Percentiles rank a stretch among this genome's conserved stretches.
These are phyloP conservation scores for Melanopsichium pennsylvanicum DNA, from an alignment of 1,284 basidiomycete species.

Conservation along the genomic window DNA sequence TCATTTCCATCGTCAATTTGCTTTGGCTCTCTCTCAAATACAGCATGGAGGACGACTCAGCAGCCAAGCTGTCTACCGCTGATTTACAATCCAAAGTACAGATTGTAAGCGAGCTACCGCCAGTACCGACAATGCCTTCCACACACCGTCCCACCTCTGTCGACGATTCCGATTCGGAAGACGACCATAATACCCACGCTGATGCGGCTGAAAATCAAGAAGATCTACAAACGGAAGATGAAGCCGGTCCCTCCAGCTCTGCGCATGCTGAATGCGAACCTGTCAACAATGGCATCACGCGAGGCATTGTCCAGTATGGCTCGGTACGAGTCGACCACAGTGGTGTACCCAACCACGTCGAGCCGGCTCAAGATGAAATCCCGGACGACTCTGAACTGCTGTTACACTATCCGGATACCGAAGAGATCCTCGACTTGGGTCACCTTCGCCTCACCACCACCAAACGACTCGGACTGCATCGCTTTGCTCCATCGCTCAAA, in stretches of 20 bases:
- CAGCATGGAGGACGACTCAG: conserved; percentile 8
- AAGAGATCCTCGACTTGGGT: conserved; percentile 76
- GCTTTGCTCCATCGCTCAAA: conserved; percentile 77
- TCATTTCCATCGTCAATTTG: neutral
- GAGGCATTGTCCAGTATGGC: conserved; percentile 34
- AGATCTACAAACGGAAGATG: conserved; percentile 45
- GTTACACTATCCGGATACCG: conserved; percentile 43
- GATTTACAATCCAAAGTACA: conserved; percentile 12
- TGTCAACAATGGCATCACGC: conserved; percentile 28
- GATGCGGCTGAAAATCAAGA: conserved; percentile 11
- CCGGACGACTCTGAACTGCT: conserved; percentile 54
- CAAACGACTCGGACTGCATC: conserved; percentile 71
- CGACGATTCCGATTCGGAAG: conserved; percentile 46
- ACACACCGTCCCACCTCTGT: conserved; percentile 7
- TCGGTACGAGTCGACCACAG: conserved; percentile 30
- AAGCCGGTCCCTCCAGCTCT: conserved; percentile 28
- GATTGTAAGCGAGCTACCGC: conserved; percentile 35
- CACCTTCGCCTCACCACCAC: conserved; percentile 78
- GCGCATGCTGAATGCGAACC: conserved; percentile 17
- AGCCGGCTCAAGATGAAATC: conserved; percentile 21
- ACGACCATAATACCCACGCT: conserved; percentile 12
- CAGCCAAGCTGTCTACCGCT: neutral
- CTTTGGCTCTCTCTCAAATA: neutral
- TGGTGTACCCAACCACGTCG: conserved; percentile 5
- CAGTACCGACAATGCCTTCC: conserved; percentile 12